Evolutionary conservation across 2,329 filamentous ascomycete species (phyloP).

Genomic region (Cladobotryum mycophilum): DNA sequence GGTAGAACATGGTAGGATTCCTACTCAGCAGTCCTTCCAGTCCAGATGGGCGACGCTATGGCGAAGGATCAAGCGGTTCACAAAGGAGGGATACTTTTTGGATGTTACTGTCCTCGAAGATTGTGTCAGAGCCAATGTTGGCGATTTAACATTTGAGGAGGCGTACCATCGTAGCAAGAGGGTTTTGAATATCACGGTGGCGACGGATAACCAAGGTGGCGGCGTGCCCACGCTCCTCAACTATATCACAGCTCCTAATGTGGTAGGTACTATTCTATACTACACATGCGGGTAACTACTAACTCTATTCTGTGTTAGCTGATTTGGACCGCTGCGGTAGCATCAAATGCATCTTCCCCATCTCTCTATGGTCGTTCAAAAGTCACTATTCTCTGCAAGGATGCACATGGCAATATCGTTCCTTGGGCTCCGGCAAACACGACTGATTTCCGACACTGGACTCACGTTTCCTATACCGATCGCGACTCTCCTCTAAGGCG

Average conservation of each 20-base stretch:
- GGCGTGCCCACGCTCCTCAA: conserved; percentile 83
- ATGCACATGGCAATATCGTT: conserved; percentile 63
- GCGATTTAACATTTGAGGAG: conserved; percentile 88
- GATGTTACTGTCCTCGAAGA: conserved; percentile 77
- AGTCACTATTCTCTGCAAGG: conserved; percentile 68
- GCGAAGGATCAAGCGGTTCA: conserved; percentile 62
- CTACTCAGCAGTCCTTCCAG: conserved; percentile 32
- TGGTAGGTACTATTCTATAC: conserved; percentile 52
- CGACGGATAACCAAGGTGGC: conserved; percentile 63
- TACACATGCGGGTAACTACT: no score
- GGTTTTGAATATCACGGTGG: conserved; percentile 86
- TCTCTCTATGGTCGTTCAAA: conserved; percentile 60
- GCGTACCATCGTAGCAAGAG: conserved; percentile 80
- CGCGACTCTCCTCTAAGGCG: conserved; percentile 60
- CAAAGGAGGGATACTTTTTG: conserved; percentile 73
- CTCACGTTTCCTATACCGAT: conserved; percentile 57
- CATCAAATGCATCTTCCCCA: conserved; percentile 62
- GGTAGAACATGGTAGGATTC: conserved; percentile 25
- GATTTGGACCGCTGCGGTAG: conserved; percentile 73
- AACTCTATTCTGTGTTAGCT: conserved; percentile 40
- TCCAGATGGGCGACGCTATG: conserved; percentile 53
- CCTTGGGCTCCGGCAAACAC: conserved; percentile 65
- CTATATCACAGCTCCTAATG: conserved; percentile 87
- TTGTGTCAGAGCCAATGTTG: conserved; percentile 77
- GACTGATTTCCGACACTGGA: conserved; percentile 61